Base-by-base conservation (phyloP, 2,329 filamentous ascomycete genomes). In the Chaetomiaceae sp. region DNA sequence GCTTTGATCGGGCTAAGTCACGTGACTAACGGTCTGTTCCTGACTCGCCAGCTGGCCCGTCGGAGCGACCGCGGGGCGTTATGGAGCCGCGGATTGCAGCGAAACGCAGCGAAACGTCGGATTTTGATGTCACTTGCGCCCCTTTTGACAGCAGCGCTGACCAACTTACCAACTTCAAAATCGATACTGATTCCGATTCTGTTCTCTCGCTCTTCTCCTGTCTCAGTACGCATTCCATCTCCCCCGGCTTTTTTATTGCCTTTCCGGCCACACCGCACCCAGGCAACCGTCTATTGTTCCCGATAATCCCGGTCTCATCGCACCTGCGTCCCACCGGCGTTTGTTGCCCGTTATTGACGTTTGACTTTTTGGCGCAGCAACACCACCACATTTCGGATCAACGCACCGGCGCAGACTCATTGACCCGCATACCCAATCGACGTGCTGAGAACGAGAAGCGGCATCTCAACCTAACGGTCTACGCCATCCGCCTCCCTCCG, bases 61-160 rank as follows among this genome's bases (percentile, higher is more conserved):
- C 29, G 23, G 48, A 38, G 51, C 37, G 23, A 25, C 47, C 43
- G 51, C 41, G 56, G 54, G 54, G 54, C 48, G 47, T 23, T 29
- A 40, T 53, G 52, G 51, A 52, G 34, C 53, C 45, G 34, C 42
- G 45, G 37, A 48, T 46, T 49, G 47, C 27, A 46, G 23, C 50
- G 53, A 55, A 55, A 45, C 51, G 53, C 51, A 52, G 50, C 40
- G 55, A 53, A 59, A 58, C 57, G 58, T 53, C 52, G 55, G 58
- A 47, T 55, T 61, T 61, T 61, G 61, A 61, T 60, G 60, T 59
- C 58, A 61, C 61, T 53, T n/a, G 56, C 46, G 48, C 54, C 57
- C 54, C 49, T 53, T 55, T 48, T 20, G 29, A 34, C 10, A 45
- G 34, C 41, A 37, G 13, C 30, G 29, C 41, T 25, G 21, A 46